Evolutionary conservation across 140 eudicot species (phyloP).

Genomic region (Oenanthe javanica): DNA sequence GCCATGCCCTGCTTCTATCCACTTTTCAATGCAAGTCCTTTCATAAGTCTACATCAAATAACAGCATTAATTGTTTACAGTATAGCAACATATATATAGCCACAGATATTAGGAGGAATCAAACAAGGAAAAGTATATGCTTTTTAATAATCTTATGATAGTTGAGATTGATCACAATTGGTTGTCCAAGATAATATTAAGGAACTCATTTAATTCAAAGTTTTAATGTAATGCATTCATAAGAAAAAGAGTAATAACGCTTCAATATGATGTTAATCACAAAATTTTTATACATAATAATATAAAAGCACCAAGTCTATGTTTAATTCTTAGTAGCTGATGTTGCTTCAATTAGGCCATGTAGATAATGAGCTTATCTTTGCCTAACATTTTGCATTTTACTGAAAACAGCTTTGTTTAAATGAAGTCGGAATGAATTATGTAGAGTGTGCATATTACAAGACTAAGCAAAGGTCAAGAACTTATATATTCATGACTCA

Average conservation of each 20-base stretch:
- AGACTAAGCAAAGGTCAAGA: neutral
- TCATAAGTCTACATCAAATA: constrained; percentile 63
- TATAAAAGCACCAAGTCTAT: neutral
- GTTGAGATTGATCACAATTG: neutral
- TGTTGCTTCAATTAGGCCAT: neutral
- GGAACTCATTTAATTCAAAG: neutral
- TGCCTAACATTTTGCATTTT: neutral
- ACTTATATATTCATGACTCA: neutral
- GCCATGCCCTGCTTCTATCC: constrained; percentile 73
- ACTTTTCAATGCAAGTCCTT: constrained; percentile 69
- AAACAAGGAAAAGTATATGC: neutral
- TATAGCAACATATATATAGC: neutral
- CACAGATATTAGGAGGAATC: neutral
- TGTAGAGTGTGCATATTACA: neutral
- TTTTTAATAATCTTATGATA: neutral
- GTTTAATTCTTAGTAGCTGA: neutral
- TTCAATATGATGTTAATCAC: neutral
- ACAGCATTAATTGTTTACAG: neutral
- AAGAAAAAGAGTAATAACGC: neutral
- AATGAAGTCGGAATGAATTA: no score
- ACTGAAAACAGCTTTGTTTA: neutral
- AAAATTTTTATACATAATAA: neutral
- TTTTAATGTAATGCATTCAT: neutral
- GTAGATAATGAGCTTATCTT: neutral
- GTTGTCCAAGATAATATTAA: neutral